phyloP scores from a whole-genome alignment of 2,329 filamentous ascomycete genomes.

The Aspergillus persii region DNA sequence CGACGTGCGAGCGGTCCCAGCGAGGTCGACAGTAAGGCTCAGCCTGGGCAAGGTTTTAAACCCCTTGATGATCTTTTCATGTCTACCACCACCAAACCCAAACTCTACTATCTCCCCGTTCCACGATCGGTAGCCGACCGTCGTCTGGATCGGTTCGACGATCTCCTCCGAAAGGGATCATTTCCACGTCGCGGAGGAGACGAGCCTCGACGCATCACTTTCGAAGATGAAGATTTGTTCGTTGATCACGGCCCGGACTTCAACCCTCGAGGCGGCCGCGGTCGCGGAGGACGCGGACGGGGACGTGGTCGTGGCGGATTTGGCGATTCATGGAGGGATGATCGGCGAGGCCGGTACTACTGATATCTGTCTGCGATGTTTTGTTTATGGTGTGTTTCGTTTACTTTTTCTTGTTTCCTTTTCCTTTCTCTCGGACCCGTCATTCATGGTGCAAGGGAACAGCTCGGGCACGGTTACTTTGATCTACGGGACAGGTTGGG shows the following conservation, averaged over 20 bases:
- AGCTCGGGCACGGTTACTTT: neutral
- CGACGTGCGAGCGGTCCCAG: slow-evolving; percentile 27
- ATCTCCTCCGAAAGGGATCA: slow-evolving; percentile 39
- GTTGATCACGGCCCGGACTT: slow-evolving; percentile 71
- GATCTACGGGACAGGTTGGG: neutral
- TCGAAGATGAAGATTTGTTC: slow-evolving; percentile 64
- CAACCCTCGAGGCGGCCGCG: slow-evolving; percentile 17
- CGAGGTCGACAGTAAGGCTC: slow-evolving; percentile 16
- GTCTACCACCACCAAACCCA: slow-evolving; percentile 61
- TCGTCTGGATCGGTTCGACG: slow-evolving; percentile 61
- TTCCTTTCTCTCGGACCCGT: neutral
- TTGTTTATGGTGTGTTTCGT: neutral
- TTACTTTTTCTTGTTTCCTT: neutral
- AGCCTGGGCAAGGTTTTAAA: slow-evolving; percentile 47
- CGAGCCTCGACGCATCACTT: slow-evolving; percentile 69
- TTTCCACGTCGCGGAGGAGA: slow-evolving; percentile 43
- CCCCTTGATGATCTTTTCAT: slow-evolving; percentile 61
- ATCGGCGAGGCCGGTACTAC: slow-evolving; percentile 8
- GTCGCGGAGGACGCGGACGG: slow-evolving; percentile 36
- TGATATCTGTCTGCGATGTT: neutral
- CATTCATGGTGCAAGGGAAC: neutral
- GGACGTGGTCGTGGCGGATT: slow-evolving; percentile 28
- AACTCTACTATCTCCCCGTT: slow-evolving; percentile 66
- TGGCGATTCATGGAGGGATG: slow-evolving; percentile 21
- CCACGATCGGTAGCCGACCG: slow-evolving; percentile 61